phyloP scores from a whole-genome alignment of 331 rosid genomes.

The Arachis monticola region DNA sequence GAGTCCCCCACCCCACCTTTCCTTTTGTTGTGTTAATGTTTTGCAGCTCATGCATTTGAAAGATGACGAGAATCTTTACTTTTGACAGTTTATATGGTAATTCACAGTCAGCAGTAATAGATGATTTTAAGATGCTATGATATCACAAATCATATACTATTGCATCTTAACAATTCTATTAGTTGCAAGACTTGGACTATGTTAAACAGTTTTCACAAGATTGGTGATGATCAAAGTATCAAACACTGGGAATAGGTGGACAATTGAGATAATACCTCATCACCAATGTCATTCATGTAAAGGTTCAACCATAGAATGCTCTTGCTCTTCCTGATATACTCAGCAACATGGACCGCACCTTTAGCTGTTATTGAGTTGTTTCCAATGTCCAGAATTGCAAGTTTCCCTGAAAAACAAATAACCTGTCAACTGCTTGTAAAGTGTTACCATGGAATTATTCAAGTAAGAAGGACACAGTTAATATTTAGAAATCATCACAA shows the following conservation, averaged over 20 bases:
- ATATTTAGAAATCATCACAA: constrained; percentile 34
- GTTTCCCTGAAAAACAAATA: constrained; percentile 68
- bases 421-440: constrained; percentile 41
- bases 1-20: not conserved
- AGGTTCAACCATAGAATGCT: constrained; percentile 79
- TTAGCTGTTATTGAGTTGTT: constrained; percentile 87
- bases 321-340: constrained; percentile 71
- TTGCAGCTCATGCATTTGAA: too few species aligned
- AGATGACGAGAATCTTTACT: not conserved
- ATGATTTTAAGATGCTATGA: constrained; percentile 9
- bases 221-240: constrained; percentile 6
- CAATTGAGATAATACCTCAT: constrained; percentile 70
- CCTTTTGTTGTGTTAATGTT: too few species aligned
- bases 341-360: constrained; percentile 91
- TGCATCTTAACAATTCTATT: constrained; percentile 24
- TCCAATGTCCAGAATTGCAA: constrained; percentile 77
- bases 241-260: constrained; percentile 18
- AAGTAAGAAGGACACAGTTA: constrained; percentile 24
- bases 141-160: constrained; percentile 19
- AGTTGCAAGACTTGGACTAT: constrained; percentile 8
- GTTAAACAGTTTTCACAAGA: constrained; percentile 27
- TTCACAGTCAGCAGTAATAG: not conserved
- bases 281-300: constrained; percentile 97
- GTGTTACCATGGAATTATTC: constrained; percentile 11
- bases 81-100: constrained; percentile 30